Base-by-base conservation (phyloP, 768 basidiomycete genomes). In the Psilocybe azurescens region DNA sequence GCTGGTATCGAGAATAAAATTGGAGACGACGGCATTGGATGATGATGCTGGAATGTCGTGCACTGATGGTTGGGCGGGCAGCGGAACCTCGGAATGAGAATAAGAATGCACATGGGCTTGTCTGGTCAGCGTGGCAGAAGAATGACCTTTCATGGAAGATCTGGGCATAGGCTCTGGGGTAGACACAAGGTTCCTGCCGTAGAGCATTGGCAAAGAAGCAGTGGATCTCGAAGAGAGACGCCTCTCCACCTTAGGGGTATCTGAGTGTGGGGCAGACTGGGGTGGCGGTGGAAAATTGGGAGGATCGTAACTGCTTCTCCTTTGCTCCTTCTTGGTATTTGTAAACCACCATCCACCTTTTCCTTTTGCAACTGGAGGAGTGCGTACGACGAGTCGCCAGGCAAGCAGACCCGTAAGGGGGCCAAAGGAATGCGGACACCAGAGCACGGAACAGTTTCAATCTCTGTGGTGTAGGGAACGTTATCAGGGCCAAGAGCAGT, bases 1-100 rank as follows among this genome's bases (percentile, higher is more conserved):
- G 18, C 73, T 73, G 18, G 73, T 75, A 56, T 75, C 74, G 30
- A 75, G 68, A 24, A 75, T 65, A 56, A 75, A 74, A 51, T 75
- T 75, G 8, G 69, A 61, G 20, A 67, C 67, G 16, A 75, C 60
- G 16, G 69, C 66, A 18, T 63, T 61, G 13, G 60, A 51, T 13
- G 56, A 56, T 4, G 32, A 41, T 10, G 51, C 38, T 11, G 58
- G 49, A 18, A 20, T 39, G 24, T 53, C 49, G 53, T 60, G 55
- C 44, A 38, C 20, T n/a, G 56, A 33, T 36, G 36, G n/a, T 29
- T 56, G 60, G 2, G 46, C 46, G 29, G 28, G 48, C 46, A 32
- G 49, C 48, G 44, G 41, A 36, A 36, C 33, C 33, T 24, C 41
- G 47, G 41, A 14, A 33, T 36, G 55, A 29, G 58, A 59, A 24